phyloP scores from a whole-genome alignment of 139 green algal genomes.

The Chlorella sorokiniana region DNA sequence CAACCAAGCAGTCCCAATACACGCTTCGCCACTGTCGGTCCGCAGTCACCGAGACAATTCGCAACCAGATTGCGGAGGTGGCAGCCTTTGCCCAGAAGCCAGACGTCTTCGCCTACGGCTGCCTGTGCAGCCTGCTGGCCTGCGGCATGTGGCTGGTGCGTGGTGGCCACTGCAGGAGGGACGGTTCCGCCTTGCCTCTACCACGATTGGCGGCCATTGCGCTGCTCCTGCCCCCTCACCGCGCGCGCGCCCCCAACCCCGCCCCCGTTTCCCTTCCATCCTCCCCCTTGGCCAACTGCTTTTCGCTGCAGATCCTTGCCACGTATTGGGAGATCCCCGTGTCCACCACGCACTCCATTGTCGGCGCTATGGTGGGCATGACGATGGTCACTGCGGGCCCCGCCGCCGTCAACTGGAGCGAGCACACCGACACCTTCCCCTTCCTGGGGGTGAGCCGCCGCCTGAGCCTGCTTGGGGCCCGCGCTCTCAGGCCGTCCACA shows the following conservation, averaged over 20 bases:
- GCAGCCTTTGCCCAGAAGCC: slow-evolving; percentile 4
- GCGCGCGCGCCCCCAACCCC: neutral
- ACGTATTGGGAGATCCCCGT: slow-evolving; percentile 54
- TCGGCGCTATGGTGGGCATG: slow-evolving; percentile 49
- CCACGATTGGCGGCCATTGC: neutral
- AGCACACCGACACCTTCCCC: slow-evolving; percentile 12
- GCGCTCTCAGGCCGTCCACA: neutral
- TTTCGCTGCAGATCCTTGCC: slow-evolving; percentile 9
- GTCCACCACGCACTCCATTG: slow-evolving; percentile 51
- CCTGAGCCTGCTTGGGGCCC: neutral
- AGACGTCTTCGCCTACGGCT: slow-evolving; percentile 45
- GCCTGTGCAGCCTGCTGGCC: slow-evolving; percentile 55
- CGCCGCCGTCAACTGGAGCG: slow-evolving; percentile 34
- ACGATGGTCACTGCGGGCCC: slow-evolving; percentile 30
- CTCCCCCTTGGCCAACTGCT: too few relatives aligned
- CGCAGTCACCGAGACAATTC: slow-evolving; percentile 16
- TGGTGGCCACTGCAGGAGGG: slow-evolving; percentile 46
- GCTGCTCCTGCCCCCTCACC: slow-evolving; percentile 41
- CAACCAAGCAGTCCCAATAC: too few relatives aligned
- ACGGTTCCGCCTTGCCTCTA: neutral
- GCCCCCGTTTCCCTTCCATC: neutral
- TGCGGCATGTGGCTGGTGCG: slow-evolving; percentile 60
- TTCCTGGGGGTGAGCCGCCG: slow-evolving; percentile 14
- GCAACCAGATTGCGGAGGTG: slow-evolving; percentile 13
- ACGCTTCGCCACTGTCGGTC: neutral